Conservation (phyloP, 305 asterid species). For the Rubia tinctorum region DNA sequence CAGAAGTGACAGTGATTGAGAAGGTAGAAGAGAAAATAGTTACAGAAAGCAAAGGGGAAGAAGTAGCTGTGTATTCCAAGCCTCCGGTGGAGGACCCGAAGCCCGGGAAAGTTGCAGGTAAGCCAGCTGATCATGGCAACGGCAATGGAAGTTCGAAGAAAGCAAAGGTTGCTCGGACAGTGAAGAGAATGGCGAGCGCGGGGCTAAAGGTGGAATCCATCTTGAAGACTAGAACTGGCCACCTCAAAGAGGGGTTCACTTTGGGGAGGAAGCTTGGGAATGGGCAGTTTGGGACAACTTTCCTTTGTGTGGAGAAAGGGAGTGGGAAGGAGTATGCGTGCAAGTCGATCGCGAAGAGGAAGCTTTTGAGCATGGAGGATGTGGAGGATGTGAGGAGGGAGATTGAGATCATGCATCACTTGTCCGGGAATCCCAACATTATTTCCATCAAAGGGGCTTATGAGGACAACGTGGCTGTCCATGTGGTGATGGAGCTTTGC, state of each 20-base stretch:
- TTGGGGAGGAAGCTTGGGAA: conserved; percentile 53
- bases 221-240: conserved; percentile 58
- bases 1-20: conserved; percentile 8
- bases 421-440: conserved; percentile 53
- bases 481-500: conserved; percentile 86
- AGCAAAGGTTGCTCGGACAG: conserved; percentile 35
- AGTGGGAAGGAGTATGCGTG: conserved; percentile 58
- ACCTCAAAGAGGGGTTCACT: conserved; percentile 48
- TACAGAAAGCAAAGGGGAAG: conserved; percentile 24
- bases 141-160: conserved; percentile 16
- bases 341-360: conserved; percentile 68
- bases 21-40: conserved; percentile 13
- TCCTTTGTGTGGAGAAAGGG: conserved; percentile 47
- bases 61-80: conserved; percentile 14
- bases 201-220: conserved; percentile 61
- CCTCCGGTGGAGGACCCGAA: conserved; percentile 4
- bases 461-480: conserved; percentile 81
- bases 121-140: too few species aligned
- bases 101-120: neutral
- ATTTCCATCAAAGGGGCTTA: conserved; percentile 73
- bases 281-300: conserved; percentile 69
- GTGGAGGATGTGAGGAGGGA: conserved; percentile 77
- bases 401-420: conserved; percentile 75
- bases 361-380: conserved; percentile 47
- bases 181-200: conserved; percentile 53